Base-by-base conservation (phyloP, 306 rosid species). In the Urtica urens region DNA sequence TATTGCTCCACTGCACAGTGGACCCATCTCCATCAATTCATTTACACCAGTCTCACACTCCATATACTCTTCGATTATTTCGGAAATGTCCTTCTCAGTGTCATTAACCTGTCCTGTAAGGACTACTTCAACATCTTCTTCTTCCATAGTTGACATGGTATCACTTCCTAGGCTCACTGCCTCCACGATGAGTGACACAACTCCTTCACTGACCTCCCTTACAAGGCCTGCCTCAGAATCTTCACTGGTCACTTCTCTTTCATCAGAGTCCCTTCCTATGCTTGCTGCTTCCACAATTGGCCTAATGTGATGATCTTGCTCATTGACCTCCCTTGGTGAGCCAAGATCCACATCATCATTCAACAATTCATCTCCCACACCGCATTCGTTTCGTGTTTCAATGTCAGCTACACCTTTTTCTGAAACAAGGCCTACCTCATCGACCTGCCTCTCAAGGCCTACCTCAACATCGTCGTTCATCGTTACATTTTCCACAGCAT, bases 31-130 rank as follows among this genome's bases (percentile, higher is more conserved):
- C 5, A 41, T 23, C 19, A 16, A 9, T 24, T 43, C 59, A 34
- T 52, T 23, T 17, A 20, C 23, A 42, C 16, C 27, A n/a, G 20
- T 21, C 60, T 43, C 38, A 2, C 27, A 16, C 37, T 58, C 50
- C 12, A 12, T 38, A 45, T 37, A 34, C 55, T 51, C 71, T 11
- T 49, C 59, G 28, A 42, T 41, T 11, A 50, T 51, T 28, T 35
- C 46, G 45, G 42, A 35, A 15, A 13, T 48, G 27, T 26, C 15
- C 35, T 51, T 19, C 49, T 47, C 59, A 43, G n/a, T 50, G 6
- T 17, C 20, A 19, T n/a, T n/a, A n/a, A n/a, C n/a, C n/a, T n/a
- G n/a, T n/a, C 41, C 21, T 34, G 16, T 34, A 45, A 35, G 6
- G 21, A 6, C 56, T 44, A 22, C 41, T 31, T 8, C 18, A n/a